Evolutionary conservation across 2,329 filamentous ascomycete genomes (phyloP), one percentile per base, ranked within the genome.

Genomic region (Tolypocladium tundrense): DNA sequence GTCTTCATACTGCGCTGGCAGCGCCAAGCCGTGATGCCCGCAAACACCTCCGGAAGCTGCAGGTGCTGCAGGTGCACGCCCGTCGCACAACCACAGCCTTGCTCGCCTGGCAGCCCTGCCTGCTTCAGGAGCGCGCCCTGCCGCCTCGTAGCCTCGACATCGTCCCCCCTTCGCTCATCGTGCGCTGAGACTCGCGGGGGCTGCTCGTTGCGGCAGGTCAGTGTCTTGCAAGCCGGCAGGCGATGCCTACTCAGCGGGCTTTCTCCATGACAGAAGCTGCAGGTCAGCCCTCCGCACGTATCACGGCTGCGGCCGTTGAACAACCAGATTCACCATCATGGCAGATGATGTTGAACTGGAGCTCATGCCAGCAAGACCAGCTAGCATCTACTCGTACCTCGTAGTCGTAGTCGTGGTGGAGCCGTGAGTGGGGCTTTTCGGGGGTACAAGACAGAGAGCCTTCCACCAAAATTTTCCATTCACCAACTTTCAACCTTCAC

Each of bases 11-110:
- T 57, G 66, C 9, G 57, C 55, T 9, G 72, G 71, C 55, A 75
- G 54, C 31, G 58, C 54, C 74, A 77, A 4, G 71, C 70, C 59
- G 62, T 65, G 13, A 76, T 63, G 2, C 65, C 62, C 1, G 72
- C 70, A 61, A 76, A 77, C 8, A 76, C 53, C 48, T 69, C 60
- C 1, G 74, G 75, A 39, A 71, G 64, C 58, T 76, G 74, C 59
- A 76, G 58, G 58, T 75, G 70, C 75, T 74, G 76, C 42, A 68
- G 67, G 62, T 76, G 73, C 35, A 72, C 65, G 73, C 75, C 24
- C 68, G 66, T 35, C 57, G 65, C 8, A 76, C 66, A 11, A 74
- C 60, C 19, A 67, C 71, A 19, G 65, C 69, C 37, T 65, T 57
- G 9, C 69, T 69, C 10, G 60, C 60, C 59, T 68, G 58, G 37